These are phyloP conservation scores for Ogataea paradorogensis DNA, from an alignment of 805 yeast species.

Conservation along the genomic window DNA sequence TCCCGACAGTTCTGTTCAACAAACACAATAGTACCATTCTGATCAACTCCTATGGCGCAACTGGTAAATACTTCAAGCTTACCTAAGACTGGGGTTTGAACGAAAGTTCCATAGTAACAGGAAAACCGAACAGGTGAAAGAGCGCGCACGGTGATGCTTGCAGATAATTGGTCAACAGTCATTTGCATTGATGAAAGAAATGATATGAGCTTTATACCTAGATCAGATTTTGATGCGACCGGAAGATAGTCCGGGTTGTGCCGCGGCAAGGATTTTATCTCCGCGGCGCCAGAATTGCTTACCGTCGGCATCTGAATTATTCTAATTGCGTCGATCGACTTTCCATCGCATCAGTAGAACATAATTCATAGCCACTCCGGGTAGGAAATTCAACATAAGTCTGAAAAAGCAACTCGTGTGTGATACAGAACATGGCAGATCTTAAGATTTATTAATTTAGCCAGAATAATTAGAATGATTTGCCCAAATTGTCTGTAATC, in stretches of 20 bases:
- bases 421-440: no score
- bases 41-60: slow-evolving; percentile 63
- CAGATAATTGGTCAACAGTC: slow-evolving; percentile 10
- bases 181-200: not conserved
- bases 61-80: slow-evolving; percentile 51
- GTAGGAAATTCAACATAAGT: no score
- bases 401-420: no score
- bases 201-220: not conserved
- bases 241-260: not conserved
- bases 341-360: not conserved
- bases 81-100: slow-evolving; percentile 66
- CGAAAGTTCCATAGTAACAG: slow-evolving; percentile 65
- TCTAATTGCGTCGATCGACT: slow-evolving; percentile 1
- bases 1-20: slow-evolving; percentile 18
- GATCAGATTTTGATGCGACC: not conserved
- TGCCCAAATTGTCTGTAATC: not conserved
- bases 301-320: not conserved
- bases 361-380: no score
- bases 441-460: no score
- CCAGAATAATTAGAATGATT: no score
- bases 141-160: slow-evolving; percentile 20
- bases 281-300: not conserved
- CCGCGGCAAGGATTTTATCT: slow-evolving; percentile 4
- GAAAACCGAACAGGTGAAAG: slow-evolving; percentile 28
- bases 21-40: slow-evolving; percentile 50